Percentiles rank a stretch among this genome's conserved stretches.
Evolutionary conservation across 2,329 filamentous ascomycete species (phyloP).

Genomic region (Didymella segeticola): DNA sequence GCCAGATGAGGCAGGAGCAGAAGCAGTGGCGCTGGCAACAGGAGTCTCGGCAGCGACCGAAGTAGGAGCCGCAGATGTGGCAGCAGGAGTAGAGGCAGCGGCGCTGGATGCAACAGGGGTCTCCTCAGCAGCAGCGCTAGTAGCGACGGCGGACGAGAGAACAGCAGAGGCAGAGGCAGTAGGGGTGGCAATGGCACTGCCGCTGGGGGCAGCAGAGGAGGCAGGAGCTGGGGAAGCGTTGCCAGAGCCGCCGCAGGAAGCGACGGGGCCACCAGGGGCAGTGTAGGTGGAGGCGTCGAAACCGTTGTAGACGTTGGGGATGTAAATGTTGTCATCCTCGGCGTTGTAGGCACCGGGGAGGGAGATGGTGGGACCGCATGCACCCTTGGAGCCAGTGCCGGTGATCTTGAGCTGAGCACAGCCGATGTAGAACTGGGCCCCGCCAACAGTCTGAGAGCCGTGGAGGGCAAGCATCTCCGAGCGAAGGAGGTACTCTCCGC

Average conservation of each 20-base stretch:
- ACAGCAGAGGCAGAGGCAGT: constrained; percentile 11
- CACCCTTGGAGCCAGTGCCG: constrained; percentile 45
- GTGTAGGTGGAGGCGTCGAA: constrained; percentile 39
- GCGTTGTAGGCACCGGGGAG: constrained; percentile 51
- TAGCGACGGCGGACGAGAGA: constrained; percentile 8
- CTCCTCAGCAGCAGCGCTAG: constrained; percentile 4
- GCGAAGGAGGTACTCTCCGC: constrained; percentile 51
- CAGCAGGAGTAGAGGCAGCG: constrained; percentile 6
- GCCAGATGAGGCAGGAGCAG: constrained; percentile 23
- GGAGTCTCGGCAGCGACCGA: constrained; percentile 22
- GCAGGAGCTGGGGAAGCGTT: constrained; percentile 20
- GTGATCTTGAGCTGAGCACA: constrained; percentile 56
- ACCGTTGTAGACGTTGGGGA: constrained; percentile 47
- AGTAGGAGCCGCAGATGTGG: constrained; percentile 19
- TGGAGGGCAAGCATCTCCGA: constrained; percentile 58
- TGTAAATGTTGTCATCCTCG: constrained; percentile 44
- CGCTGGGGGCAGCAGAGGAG: constrained; percentile 16
- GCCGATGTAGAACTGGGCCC: constrained; percentile 54
- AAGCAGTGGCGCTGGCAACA: constrained; percentile 3
- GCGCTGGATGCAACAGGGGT: constrained; percentile 3
- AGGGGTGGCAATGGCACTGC: constrained; percentile 13
- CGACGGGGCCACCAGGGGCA: constrained; percentile 40
- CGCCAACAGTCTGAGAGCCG: constrained; percentile 43
- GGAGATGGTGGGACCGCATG: constrained; percentile 48
- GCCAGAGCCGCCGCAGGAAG: constrained; percentile 32